These are phyloP conservation scores for Biancaea sappan DNA, from an alignment of 306 rosid genomes.

Conservation along the genomic window DNA sequence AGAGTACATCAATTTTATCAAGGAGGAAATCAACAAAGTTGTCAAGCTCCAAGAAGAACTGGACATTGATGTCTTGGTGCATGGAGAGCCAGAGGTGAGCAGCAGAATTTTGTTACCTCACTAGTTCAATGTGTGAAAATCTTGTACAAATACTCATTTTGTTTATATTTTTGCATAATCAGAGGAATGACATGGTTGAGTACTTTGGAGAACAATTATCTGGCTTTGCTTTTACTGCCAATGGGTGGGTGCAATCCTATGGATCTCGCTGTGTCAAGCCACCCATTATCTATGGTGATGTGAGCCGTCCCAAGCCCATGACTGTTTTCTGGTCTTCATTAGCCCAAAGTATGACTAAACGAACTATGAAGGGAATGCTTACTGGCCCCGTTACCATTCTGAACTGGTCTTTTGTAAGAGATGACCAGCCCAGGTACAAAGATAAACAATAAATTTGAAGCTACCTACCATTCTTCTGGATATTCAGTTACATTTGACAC, in stretches of 20 bases:
- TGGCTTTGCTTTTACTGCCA: slow-evolving; percentile 85
- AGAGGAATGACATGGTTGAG: slow-evolving; percentile 97
- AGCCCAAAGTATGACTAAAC: slow-evolving; percentile 72
- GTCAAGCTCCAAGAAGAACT: slow-evolving; percentile 87
- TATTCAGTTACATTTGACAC: slow-evolving; percentile 14
- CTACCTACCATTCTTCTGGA: not conserved
- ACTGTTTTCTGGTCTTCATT: slow-evolving; percentile 84
- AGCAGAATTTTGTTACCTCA: slow-evolving; percentile 14
- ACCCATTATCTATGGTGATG: slow-evolving; percentile 87
- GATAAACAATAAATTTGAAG: not conserved
- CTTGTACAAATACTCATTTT: slow-evolving; percentile 11
- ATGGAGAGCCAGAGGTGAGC: slow-evolving; percentile 91
- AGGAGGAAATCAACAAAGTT: slow-evolving; percentile 78
- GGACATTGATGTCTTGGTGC: slow-evolving; percentile 89
- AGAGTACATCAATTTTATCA: slow-evolving; percentile 60
- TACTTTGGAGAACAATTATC: slow-evolving; percentile 90
- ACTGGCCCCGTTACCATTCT: slow-evolving; percentile 89
- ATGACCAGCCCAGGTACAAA: slow-evolving; percentile 81
- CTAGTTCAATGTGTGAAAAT: slow-evolving; percentile 15
- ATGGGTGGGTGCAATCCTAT: slow-evolving; percentile 94
- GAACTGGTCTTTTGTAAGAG: slow-evolving; percentile 89
- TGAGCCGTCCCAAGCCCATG: slow-evolving; percentile 91
- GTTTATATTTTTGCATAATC: slow-evolving; percentile 25
- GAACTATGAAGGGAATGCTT: slow-evolving; percentile 95
- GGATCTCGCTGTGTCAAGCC: slow-evolving; percentile 92